Evolutionary conservation across 352 stramenopile genomes (phyloP).

Genomic region (Aphanomyces astaci): DNA sequence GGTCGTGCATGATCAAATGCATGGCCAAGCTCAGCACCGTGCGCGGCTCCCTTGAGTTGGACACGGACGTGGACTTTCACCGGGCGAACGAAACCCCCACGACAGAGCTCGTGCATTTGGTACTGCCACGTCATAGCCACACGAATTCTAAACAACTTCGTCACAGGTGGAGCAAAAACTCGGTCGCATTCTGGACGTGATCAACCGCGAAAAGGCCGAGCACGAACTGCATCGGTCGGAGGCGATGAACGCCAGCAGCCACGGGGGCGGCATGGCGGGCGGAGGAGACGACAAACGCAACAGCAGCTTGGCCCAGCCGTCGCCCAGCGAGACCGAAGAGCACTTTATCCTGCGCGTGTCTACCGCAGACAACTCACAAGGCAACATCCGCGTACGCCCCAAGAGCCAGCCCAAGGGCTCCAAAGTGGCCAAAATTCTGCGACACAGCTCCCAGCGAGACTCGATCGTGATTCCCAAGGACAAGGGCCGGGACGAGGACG

Average conservation of each 20-base stretch:
- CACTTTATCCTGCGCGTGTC: constrained; percentile 81
- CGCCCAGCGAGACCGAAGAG: constrained; percentile 63
- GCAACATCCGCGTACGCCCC: constrained; percentile 56
- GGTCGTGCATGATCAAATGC: constrained; percentile 75
- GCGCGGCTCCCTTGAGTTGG: constrained; percentile 60
- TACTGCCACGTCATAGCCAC: background rate
- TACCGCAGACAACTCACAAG: constrained; percentile 47
- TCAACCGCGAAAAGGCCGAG: constrained; percentile 75
- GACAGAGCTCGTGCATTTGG: constrained; percentile 59
- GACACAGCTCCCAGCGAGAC: background rate
- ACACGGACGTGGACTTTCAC: constrained; percentile 63
- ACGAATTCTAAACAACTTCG: background rate
- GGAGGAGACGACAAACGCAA: constrained; percentile 34
- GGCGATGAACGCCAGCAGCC: constrained; percentile 27
- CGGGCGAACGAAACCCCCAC: constrained; percentile 60
- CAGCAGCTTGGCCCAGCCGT: constrained; percentile 42
- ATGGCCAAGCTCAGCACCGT: constrained; percentile 64
- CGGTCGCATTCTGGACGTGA: constrained; percentile 69
- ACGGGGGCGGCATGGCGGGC: constrained; percentile 16
- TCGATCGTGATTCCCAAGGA: constrained; percentile 5
- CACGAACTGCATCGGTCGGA: constrained; percentile 69
- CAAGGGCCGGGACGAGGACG: constrained; percentile 24
- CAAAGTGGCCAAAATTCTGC: constrained; percentile 4
- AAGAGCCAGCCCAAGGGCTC: constrained; percentile 8
- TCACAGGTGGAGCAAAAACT: constrained; percentile 66